A percentile compares a stretch with the other conserved stretches of the same genome.
Conservation (phyloP, 225 moss, liverwort and hornwort species). For the Sphagnum contortum region DNA sequence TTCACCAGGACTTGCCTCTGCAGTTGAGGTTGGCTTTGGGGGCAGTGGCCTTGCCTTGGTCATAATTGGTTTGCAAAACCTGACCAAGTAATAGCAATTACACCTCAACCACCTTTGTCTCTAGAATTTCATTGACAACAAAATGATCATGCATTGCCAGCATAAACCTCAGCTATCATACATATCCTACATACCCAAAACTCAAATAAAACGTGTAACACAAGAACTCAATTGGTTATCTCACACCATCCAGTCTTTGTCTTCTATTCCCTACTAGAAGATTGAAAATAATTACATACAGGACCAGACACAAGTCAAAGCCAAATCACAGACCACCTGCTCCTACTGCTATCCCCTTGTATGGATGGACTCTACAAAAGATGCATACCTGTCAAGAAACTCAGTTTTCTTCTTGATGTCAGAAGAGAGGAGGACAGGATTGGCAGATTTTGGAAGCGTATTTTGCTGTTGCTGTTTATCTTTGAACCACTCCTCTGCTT, state of each 20-base stretch:
- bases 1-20: constrained; percentile 44
- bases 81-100: constrained; percentile 4
- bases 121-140: too few species aligned
- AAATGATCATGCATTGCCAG: too few species aligned
- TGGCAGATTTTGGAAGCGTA: constrained; percentile 50
- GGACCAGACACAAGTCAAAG: too few species aligned
- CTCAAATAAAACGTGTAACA: too few species aligned
- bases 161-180: not conserved
- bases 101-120: too few species aligned
- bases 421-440: constrained; percentile 56
- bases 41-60: constrained; percentile 86
- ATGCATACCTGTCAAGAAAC: constrained; percentile 67
- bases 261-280: too few species aligned
- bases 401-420: constrained; percentile 97
- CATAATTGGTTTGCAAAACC: constrained; percentile 99
- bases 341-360: too few species aligned
- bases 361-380: too few species aligned
- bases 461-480: constrained; percentile 96
- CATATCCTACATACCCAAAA: not conserved
- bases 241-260: too few species aligned
- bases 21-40: constrained; percentile 49
- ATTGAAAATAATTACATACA: too few species aligned
- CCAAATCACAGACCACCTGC: too few species aligned
- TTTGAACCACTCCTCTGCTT: constrained; percentile 95
- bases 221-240: too few species aligned